phyloP scores from a whole-genome alignment of 2,329 filamentous ascomycete genomes.

The Sordariomycetes sp. region DNA sequence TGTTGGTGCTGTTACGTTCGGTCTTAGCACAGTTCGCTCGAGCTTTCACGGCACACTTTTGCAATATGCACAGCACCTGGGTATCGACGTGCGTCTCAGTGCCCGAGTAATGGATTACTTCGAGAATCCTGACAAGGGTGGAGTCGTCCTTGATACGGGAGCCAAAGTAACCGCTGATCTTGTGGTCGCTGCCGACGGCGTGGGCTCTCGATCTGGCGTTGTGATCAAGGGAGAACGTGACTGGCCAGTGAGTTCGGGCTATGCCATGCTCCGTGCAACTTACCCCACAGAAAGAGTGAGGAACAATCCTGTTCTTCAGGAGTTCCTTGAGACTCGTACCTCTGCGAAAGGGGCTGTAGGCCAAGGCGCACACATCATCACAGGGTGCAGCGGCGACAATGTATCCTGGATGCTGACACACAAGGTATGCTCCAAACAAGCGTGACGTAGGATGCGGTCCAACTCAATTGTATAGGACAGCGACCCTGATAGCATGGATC shows the following conservation, averaged over 20 bases:
- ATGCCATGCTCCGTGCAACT: neutral
- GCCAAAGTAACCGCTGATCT: neutral
- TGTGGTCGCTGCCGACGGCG: slow-evolving; percentile 1
- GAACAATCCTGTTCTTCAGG: slow-evolving; percentile 26
- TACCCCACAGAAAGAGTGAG: slow-evolving; percentile 28
- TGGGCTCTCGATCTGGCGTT: slow-evolving; percentile 37
- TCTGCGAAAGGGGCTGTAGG: neutral
- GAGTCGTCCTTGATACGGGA: neutral
- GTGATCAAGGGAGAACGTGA: slow-evolving; percentile 25
- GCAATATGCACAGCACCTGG: slow-evolving; percentile 45
- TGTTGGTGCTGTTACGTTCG: neutral
- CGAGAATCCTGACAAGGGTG: slow-evolving; percentile 25
- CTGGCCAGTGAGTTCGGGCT: neutral
- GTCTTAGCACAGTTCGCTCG: slow-evolving; percentile 38
- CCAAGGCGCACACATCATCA: neutral
- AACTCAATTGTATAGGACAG: slow-evolving; percentile 50
- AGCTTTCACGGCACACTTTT: slow-evolving; percentile 25
- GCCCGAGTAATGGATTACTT: slow-evolving; percentile 43
- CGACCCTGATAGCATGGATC: slow-evolving; percentile 47
- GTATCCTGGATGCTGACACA: slow-evolving; percentile 24
- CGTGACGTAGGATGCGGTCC: slow-evolving; percentile 40
- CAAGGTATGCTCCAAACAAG: neutral
- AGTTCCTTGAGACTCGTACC: slow-evolving; percentile 11
- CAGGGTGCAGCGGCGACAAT: slow-evolving; percentile 32
- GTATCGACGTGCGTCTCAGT: slow-evolving; percentile 45